Evolutionary conservation across 495 filamentous ascomycete species (phyloP), one percentile per base, ranked within the genome.

Genomic region (Penicillium ochrochloron): DNA sequence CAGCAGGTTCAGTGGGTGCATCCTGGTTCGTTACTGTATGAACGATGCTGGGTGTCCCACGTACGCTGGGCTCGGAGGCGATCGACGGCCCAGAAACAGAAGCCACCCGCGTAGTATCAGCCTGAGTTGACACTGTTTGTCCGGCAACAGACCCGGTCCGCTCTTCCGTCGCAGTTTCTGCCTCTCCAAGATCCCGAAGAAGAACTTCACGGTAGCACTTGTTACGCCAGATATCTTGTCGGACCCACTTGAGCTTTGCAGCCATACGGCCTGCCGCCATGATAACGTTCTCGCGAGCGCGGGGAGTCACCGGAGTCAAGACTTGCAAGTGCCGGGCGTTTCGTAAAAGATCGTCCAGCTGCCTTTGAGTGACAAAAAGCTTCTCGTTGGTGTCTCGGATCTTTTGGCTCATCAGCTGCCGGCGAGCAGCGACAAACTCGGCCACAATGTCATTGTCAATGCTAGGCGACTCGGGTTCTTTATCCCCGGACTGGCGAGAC

Each of bases 321-420:
- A 99, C 86, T 56, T 93, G 87, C 25, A 99, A 80, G 76, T 99
- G 95, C 33, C 94, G 88, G n/a, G 94, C 92, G 77, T 97, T 97
- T 63, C 94, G 83, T 37, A 98, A 77, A 50, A 95, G 88, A 23
- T 84, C 84, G 55, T 97, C 94, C 5, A 98, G 84, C 55, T 91
- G 87, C 64, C 87, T 90, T 65, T 92, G 88, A 12, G 84, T 83
- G n/a, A 82, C 78, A 27, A 84, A 83, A 15, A 99, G 76, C 65
- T 90, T 93, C 68, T 94, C 91, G 66, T 97, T 89, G 5, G 90
- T 86, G 72, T 98, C 93, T 1, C 81, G 81, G 52, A 98, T 93
- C 75, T 90, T 95, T 62, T 92, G 84, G 48, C 82, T 73, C 85
- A 99, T 94, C 62, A 96, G 87, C 48, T 92, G 86, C 35, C 88